These are phyloP conservation scores for Turnera subulata DNA, from an alignment of 345 rosid genomes.

Conservation along the genomic window DNA sequence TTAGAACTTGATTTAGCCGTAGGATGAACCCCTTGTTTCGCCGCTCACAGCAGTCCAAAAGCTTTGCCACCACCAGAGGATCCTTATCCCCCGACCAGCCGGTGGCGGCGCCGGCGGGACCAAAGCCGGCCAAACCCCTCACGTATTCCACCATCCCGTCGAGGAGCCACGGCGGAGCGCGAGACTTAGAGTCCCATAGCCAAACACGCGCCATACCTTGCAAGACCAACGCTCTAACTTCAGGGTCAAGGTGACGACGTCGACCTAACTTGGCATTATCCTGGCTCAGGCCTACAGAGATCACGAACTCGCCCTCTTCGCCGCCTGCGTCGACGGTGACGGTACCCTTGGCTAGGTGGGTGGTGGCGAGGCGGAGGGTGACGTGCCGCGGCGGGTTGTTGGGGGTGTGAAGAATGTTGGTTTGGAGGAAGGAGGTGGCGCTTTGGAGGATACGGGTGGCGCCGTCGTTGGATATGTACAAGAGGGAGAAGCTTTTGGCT, in stretches of 20 bases:
- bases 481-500: slow-evolving; percentile 36
- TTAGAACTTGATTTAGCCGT: slow-evolving; percentile 43
- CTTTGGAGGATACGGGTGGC: slow-evolving; percentile 40
- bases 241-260: slow-evolving; percentile 8
- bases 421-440: slow-evolving; percentile 37
- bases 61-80: slow-evolving; percentile 18
- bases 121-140: slow-evolving; percentile 23
- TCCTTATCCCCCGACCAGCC: slow-evolving; percentile 26
- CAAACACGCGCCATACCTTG: slow-evolving; percentile 49
- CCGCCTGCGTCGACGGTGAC: slow-evolving; percentile 17
- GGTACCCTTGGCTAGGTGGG: background rate
- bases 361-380: slow-evolving; percentile 25
- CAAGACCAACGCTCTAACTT: slow-evolving; percentile 25
- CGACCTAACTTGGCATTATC: background rate
- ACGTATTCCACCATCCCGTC: slow-evolving; percentile 51
- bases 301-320: slow-evolving; percentile 28
- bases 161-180: slow-evolving; percentile 40
- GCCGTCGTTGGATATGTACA: slow-evolving; percentile 51
- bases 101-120: background rate
- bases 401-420: slow-evolving; percentile 36
- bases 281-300: slow-evolving; percentile 23
- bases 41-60: slow-evolving; percentile 36
- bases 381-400: slow-evolving; percentile 30
- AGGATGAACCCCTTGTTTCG: slow-evolving; percentile 40
- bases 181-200: slow-evolving; percentile 42